A percentile compares a stretch with the other conserved stretches of the same genome.
Evolutionary conservation across 306 rosid genomes (phyloP).

Genomic region (Trifolium dubium): DNA sequence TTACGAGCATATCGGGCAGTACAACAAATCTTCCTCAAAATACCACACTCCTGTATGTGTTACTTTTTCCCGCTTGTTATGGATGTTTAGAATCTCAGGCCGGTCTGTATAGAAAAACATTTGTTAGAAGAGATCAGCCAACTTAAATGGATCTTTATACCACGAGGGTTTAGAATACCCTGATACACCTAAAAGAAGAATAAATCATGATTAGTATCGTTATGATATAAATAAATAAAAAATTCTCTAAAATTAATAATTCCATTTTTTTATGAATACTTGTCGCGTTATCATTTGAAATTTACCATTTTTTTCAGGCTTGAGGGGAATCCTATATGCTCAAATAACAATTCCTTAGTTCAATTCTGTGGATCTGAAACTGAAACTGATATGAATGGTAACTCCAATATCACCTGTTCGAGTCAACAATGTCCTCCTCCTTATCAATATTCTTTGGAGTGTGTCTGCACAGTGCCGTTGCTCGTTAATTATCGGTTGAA

Average conservation of each 20-base stretch:
- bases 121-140: neutral
- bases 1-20: constrained; percentile 63
- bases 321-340: constrained; percentile 82
- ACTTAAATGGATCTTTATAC: neutral
- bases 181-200: too few relatives aligned
- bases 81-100: neutral
- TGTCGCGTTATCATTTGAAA: constrained; percentile 4
- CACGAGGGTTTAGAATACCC: too few relatives aligned
- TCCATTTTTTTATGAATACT: constrained; percentile 16
- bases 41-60: constrained; percentile 68
- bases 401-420: constrained; percentile 47
- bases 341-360: constrained; percentile 43
- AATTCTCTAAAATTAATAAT: neutral
- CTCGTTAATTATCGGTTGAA: constrained; percentile 70
- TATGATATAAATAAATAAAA: too few relatives aligned
- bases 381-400: constrained; percentile 31
- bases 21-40: constrained; percentile 56
- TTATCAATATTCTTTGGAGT: constrained; percentile 52
- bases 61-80: neutral
- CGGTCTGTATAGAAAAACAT: neutral
- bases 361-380: constrained; percentile 59
- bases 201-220: too few relatives aligned
- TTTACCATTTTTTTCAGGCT: constrained; percentile 65
- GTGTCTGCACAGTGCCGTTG: constrained; percentile 77
- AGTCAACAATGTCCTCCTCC: constrained; percentile 63